phyloP scores from a whole-genome alignment of 768 basidiomycete species.

The Galerina marginata region DNA sequence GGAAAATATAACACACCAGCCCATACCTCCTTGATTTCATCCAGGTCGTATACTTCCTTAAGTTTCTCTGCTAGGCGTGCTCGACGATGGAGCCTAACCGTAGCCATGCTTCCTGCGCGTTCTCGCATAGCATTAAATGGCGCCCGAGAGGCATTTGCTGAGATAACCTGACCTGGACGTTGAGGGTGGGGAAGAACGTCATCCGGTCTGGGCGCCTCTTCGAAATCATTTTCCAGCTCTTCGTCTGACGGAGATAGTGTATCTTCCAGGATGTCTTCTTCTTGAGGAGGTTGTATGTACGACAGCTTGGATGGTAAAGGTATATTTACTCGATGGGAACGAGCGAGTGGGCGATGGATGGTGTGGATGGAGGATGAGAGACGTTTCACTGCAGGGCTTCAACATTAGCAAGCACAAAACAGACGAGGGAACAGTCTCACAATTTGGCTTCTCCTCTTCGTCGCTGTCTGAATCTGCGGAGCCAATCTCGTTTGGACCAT shows the following conservation, averaged over 20 bases:
- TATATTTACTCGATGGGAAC: slow-evolving; percentile 53
- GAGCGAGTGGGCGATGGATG: slow-evolving; percentile 82
- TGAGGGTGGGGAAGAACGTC: slow-evolving; percentile 16
- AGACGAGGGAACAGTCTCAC: slow-evolving; percentile 21
- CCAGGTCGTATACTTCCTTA: slow-evolving; percentile 84
- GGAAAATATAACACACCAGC: slow-evolving; percentile 57
- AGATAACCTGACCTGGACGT: not conserved
- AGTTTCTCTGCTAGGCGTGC: slow-evolving; percentile 85
- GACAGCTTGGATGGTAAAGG: slow-evolving; percentile 27
- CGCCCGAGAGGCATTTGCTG: slow-evolving; percentile 2
- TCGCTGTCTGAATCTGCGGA: slow-evolving; percentile 66
- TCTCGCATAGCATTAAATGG: slow-evolving; percentile 35
- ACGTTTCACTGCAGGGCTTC: slow-evolving; percentile 39
- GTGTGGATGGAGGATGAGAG: slow-evolving; percentile 89
- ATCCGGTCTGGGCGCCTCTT: slow-evolving; percentile 52
- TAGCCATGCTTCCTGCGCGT: slow-evolving; percentile 70
- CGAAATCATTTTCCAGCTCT: slow-evolving; percentile 58
- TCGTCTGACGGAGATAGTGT: slow-evolving; percentile 23
- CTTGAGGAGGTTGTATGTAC: slow-evolving; percentile 22
- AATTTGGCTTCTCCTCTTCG: slow-evolving; percentile 61
- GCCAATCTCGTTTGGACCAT: slow-evolving; percentile 47
- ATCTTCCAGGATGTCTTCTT: slow-evolving; percentile 34
- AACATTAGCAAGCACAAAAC: slow-evolving; percentile 2
- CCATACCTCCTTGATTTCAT: slow-evolving; percentile 82
- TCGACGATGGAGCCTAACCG: slow-evolving; percentile 71